Conservation (phyloP, 306 rosid species). For the Cajanus cajan region DNA sequence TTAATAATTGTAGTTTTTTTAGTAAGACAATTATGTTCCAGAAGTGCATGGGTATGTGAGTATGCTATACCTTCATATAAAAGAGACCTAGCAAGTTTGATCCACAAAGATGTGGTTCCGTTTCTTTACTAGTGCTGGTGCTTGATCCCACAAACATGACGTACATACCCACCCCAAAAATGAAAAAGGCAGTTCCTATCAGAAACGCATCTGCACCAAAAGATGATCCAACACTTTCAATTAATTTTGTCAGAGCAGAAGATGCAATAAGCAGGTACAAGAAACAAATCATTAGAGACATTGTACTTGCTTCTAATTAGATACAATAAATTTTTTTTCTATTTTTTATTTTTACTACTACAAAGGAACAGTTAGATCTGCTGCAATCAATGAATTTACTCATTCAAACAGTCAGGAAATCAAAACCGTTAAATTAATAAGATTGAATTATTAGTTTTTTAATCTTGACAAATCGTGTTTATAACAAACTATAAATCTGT, state of each 20-base stretch:
- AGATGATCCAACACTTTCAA: background rate
- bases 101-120: background rate
- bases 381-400: background rate
- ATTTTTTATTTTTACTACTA: background rate
- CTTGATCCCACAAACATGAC: constrained; percentile 42
- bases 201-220: constrained; percentile 44
- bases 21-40: background rate
- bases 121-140: background rate
- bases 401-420: background rate
- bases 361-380: background rate
- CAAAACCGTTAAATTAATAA: background rate
- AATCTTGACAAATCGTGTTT: background rate
- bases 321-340: background rate
- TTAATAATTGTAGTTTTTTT: background rate
- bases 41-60: background rate
- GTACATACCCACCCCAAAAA: constrained; percentile 44
- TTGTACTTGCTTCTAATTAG: too few species aligned
- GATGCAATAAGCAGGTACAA: background rate
- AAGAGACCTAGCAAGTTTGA: constrained; percentile 19
- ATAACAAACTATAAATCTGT: background rate
- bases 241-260: background rate
- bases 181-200: constrained; percentile 44
- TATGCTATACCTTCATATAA: constrained; percentile 24
- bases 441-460: background rate
- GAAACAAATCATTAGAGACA: background rate